Percentiles rank a stretch among this genome's conserved stretches.
Evolutionary conservation across 345 rosid genomes (phyloP).

Genomic region (Eutrema japonicum): DNA sequence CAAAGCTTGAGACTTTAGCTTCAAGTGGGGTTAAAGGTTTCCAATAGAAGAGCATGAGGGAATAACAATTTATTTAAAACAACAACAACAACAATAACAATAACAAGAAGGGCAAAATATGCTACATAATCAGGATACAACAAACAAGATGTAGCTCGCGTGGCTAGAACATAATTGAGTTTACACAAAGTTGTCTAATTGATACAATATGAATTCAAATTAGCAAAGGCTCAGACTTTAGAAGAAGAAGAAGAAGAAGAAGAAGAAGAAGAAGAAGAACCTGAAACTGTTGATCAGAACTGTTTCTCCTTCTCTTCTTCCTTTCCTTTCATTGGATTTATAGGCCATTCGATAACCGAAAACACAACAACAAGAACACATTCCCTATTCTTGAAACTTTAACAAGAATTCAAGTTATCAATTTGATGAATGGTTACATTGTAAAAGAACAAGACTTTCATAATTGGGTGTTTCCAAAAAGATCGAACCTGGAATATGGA

Average conservation of each 20-base stretch:
- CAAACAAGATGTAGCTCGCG: slow-evolving; percentile 25
- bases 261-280: slow-evolving; percentile 20
- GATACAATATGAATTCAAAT: slow-evolving; percentile 25
- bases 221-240: not conserved
- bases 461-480: not conserved
- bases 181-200: slow-evolving; percentile 9
- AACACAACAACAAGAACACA: slow-evolving; percentile 11
- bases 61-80: slow-evolving; percentile 7
- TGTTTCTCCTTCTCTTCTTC: no score
- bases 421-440: not conserved
- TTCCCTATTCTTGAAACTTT: slow-evolving; percentile 6
- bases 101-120: not conserved
- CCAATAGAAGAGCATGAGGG: slow-evolving; percentile 21
- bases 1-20: slow-evolving; percentile 33
- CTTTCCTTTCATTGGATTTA: no score
- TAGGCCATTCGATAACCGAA: no score
- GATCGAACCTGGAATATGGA: not conserved
- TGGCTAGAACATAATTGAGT: not conserved
- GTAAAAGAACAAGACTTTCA: not conserved
- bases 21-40: slow-evolving; percentile 38
- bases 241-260: no score
- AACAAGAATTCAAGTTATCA: slow-evolving; percentile 4
- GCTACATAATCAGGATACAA: slow-evolving; percentile 13
- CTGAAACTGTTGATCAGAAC: slow-evolving; percentile 4
- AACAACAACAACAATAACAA: not conserved